These are phyloP conservation scores for Sutorius australiensis DNA, from an alignment of 768 basidiomycete genomes.

Conservation along the genomic window DNA sequence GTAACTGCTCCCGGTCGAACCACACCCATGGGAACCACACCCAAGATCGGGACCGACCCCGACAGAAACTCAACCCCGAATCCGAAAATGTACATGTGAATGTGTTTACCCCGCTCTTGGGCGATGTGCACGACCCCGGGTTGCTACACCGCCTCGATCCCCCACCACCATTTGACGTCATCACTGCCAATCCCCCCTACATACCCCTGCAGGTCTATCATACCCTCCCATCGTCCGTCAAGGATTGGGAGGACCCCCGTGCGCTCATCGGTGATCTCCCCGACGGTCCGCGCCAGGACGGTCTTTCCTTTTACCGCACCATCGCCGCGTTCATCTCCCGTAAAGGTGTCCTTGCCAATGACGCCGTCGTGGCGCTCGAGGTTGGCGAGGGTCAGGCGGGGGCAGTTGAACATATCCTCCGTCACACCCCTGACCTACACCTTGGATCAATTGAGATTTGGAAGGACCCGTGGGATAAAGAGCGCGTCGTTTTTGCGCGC, in stretches of 20 bases:
- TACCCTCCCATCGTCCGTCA: constrained; percentile 63
- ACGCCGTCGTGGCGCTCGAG: constrained; percentile 70
- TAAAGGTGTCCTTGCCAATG: constrained; percentile 47
- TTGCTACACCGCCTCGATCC: constrained; percentile 30
- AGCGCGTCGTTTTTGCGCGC: constrained; percentile 65
- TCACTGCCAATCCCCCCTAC: constrained; percentile 88
- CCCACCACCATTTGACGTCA: constrained; percentile 60
- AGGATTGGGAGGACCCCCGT: constrained; percentile 70
- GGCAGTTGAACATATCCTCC: constrained; percentile 58
- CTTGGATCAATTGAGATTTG: constrained; percentile 54
- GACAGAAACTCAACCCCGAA: neutral
- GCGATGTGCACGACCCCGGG: constrained; percentile 38
- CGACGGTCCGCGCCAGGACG: constrained; percentile 32
- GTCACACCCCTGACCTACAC: constrained; percentile 40
- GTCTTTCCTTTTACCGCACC: constrained; percentile 68
- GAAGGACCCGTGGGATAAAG: constrained; percentile 75
- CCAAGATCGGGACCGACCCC: neutral
- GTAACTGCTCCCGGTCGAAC: neutral
- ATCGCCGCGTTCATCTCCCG: constrained; percentile 60
- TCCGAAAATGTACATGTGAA: constrained; percentile 32
- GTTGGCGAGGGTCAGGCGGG: constrained; percentile 72
- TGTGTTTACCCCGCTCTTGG: constrained; percentile 39
- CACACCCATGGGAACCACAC: neutral
- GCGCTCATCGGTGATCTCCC: constrained; percentile 77
- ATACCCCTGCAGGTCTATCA: constrained; percentile 67